A percentile compares a stretch with the other conserved stretches of the same genome.
phyloP scores from a whole-genome alignment of 2,329 filamentous ascomycete species.

The Venturia effusa region DNA sequence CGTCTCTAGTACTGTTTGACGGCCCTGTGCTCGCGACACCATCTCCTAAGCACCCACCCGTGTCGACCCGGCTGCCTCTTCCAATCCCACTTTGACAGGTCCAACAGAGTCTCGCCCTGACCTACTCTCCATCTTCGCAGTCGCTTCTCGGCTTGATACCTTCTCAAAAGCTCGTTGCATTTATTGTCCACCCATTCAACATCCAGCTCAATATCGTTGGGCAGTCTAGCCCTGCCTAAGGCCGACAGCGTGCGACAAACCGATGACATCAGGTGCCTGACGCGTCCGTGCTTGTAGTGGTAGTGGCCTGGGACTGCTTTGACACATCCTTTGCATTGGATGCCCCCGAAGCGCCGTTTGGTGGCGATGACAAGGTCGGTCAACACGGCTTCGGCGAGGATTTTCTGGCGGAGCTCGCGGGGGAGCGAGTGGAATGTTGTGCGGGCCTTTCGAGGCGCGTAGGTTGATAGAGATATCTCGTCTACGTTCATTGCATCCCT shows the following conservation, averaged over 20 bases:
- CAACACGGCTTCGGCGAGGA: neutral
- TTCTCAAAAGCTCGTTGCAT: neutral
- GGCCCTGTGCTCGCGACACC: neutral
- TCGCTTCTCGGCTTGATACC: neutral
- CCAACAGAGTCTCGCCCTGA: neutral
- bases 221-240: neutral
- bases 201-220: neutral
- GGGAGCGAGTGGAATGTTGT: neutral
- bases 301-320: neutral
- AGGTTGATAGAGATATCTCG: neutral
- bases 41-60: neutral
- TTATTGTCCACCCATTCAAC: neutral
- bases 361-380: neutral
- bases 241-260: neutral
- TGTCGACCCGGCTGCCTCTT: neutral
- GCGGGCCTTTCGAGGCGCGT: neutral
- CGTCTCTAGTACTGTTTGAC: neutral
- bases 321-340: neutral
- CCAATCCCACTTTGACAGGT: neutral
- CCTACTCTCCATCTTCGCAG: neutral
- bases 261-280: neutral
- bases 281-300: neutral
- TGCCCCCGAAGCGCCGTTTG: neutral
- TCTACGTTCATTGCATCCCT: neutral
- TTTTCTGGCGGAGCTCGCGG: neutral